Evolutionary conservation across 2,329 filamentous ascomycete species (phyloP).

Genomic region (Alternaria sp.): DNA sequence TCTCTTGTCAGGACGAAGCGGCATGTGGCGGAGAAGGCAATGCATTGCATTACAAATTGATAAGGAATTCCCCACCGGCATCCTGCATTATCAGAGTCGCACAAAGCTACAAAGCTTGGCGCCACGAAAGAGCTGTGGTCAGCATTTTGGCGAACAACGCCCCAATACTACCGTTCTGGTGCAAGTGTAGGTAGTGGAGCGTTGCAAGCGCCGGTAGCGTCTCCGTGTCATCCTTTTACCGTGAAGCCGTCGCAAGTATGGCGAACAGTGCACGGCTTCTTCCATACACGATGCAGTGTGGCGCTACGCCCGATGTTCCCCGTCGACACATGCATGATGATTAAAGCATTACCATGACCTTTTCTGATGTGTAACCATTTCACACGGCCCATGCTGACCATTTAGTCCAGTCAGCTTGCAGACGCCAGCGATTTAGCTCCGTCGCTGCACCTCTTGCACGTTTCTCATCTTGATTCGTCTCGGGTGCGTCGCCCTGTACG

Average conservation of each 20-base stretch:
- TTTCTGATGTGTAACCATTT: not conserved
- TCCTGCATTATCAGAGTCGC: not conserved
- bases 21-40: not conserved
- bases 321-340: not conserved
- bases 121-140: not conserved
- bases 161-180: not conserved
- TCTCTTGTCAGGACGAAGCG: not conserved
- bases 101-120: not conserved
- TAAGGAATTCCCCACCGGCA: not conserved
- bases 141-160: conserved; percentile 1
- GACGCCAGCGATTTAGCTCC: not conserved
- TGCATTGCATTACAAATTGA: not conserved
- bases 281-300: not conserved
- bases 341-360: not conserved
- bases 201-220: not conserved
- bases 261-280: not conserved
- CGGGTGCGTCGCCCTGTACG: not conserved
- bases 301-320: not conserved
- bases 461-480: not conserved
- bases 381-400: not conserved
- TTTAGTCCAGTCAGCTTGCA: not conserved
- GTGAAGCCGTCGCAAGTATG: not conserved
- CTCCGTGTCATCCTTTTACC: not conserved
- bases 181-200: not conserved
- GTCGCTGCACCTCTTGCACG: not conserved